Evolutionary conservation across 495 filamentous ascomycete species (phyloP), one percentile per base, ranked within the genome.

Genomic region (Penicillium paxilli): DNA sequence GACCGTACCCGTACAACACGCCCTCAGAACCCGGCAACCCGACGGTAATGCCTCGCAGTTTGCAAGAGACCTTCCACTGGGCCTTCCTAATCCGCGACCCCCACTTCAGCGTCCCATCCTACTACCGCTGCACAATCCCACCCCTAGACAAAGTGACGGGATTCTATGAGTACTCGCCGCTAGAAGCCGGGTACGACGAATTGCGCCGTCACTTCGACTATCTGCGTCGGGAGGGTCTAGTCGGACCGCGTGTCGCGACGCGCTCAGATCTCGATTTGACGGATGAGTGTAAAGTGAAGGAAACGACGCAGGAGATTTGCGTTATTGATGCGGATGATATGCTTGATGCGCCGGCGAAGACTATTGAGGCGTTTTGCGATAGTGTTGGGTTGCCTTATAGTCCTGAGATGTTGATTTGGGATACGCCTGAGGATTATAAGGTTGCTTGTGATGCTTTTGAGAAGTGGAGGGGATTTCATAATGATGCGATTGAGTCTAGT

Each of bases 51-150:
- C 94, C 94, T 12, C 66, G 78, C 2, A 77, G 78, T 16, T 65
- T 90, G 46, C 77, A 96, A 33, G 71, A 77, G 53, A 66, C 79
- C 47, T 97, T 96, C 77, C 91, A 96, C 63, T 96, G 92, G 77
- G 89, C 91, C n/a, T 97, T 98, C 77, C 80, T 98, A 32, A 97
- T 98, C 76, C 92, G 94, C 46, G 91, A 97, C 72, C 94, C 94
- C 24, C 83, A 87, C 47, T 80, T 76, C 66, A 89, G 89, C 56
- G 90, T 98, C 59, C 94, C 94, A 3, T 91, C 86, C 44, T 98
- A 92, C 78, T 96, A 87, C 77, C 90, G 93, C 48, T 98, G 94
- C 82, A 95, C 90, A n/a, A 81, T 95, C 53, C 93, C 94, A 2
- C 94, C 94, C 0, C 79, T 97, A 10, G 82, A 86, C 63, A 66